Conservation (phyloP, 1,139 yeast species). For the Geotrichum carabidarum region DNA sequence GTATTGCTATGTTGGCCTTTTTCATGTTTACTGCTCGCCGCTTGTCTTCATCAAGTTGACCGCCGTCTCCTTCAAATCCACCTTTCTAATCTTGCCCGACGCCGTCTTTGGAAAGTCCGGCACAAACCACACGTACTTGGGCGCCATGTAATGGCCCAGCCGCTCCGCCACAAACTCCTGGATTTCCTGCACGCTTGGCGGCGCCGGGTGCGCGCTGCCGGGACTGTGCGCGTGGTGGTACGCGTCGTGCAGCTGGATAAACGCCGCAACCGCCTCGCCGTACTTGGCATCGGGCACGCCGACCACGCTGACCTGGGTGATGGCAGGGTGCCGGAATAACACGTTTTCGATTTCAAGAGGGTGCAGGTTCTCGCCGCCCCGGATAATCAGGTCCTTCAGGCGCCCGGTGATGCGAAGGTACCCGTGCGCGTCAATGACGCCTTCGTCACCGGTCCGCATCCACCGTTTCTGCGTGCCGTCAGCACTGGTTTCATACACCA, state of each 20-base stretch:
- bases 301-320: slow-evolving; percentile 35
- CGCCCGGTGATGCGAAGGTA: slow-evolving; percentile 35
- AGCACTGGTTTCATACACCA: slow-evolving; percentile 25
- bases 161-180: slow-evolving; percentile 26
- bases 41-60: not conserved
- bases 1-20: too few relatives aligned
- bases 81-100: slow-evolving; percentile 36
- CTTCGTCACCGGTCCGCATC: slow-evolving; percentile 39
- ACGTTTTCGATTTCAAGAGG: slow-evolving; percentile 37
- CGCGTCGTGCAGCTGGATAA: slow-evolving; percentile 27
- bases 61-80: slow-evolving; percentile 30
- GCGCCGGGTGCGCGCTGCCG: not conserved
- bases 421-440: slow-evolving; percentile 33
- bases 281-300: slow-evolving; percentile 35
- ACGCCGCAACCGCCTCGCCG: slow-evolving; percentile 37
- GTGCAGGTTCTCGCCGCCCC: slow-evolving; percentile 39
- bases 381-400: slow-evolving; percentile 36
- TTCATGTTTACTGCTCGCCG: too few relatives aligned
- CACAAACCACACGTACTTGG: slow-evolving; percentile 32
- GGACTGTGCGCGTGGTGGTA: slow-evolving; percentile 10
- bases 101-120: slow-evolving; percentile 37
- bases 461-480: slow-evolving; percentile 27
- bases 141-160: slow-evolving; percentile 35
- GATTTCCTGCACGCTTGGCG: slow-evolving; percentile 23
- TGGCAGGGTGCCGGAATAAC: slow-evolving; percentile 31